Base-by-base conservation (phyloP, 2,329 filamentous ascomycete genomes). In the Cladophialophora psammophila region DNA sequence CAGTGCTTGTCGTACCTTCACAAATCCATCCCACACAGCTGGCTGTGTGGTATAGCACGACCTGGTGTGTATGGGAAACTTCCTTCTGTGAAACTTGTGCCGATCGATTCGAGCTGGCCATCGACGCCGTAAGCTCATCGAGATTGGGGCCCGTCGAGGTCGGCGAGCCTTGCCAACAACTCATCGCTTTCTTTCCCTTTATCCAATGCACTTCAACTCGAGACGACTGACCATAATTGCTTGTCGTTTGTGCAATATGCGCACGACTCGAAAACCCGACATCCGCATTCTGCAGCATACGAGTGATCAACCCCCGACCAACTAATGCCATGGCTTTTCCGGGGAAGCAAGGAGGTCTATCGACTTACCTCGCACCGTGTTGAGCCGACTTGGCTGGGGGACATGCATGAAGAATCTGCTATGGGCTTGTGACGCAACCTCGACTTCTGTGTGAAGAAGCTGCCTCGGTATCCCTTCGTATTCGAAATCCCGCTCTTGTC, bases 121-220 rank as follows among this genome's bases (percentile, higher is more conserved):
- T 26, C 45, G 45, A 50, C 26, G 26, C 26, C 26, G 3, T 26
- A 26, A 26, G 26, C 26, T 26, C 26, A 26, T 26, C 26, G 26
- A 26, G 26, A 26, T 26, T 26, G 3, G 26, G 26, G 26, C 26
- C 26, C 26, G 26, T 26, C 26, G 26, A 26, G 26, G 45, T 26
- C 45, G 45, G 45, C 45, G 45, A 50, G 45, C 45, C 45, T 50
- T 50, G 45, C 45, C 45, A 50, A 20, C 45, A 26, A 26, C 26
- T 26, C 26, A 2, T 26, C 26, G 26, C 26, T 26, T 26, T 26
- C 26, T 26, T 26, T 50, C 5, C 45, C 40, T 50, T 50, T 6
- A 9, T 13, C 20, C 45, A 26, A 50, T 50, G 45, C 20, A 26
- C 18, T 50, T 50, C 45, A 50, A 50, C 45, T 50, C 45, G 45